These are phyloP conservation scores for Aspergillus neotritici DNA, from an alignment of 2,329 filamentous ascomycete species.

Conservation along the genomic window DNA sequence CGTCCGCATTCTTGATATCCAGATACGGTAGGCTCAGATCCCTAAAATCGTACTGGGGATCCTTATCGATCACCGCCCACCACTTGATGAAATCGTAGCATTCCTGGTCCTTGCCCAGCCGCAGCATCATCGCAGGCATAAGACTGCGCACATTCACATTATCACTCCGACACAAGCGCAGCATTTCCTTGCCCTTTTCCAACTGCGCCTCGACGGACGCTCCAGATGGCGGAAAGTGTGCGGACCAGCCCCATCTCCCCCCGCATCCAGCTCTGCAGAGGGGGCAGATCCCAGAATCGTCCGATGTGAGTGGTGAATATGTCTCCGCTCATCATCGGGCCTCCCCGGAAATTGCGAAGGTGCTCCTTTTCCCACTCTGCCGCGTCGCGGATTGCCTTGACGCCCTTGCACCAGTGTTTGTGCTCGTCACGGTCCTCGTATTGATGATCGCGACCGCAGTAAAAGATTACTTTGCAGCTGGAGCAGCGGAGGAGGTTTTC, in stretches of 20 bases:
- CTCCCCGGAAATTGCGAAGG: slow-evolving; percentile 33
- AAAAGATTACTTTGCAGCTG: slow-evolving; percentile 41
- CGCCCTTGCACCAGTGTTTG: slow-evolving; percentile 19
- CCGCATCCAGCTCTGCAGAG: slow-evolving; percentile 45
- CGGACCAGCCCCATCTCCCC: slow-evolving; percentile 31
- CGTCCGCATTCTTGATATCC: slow-evolving; percentile 36
- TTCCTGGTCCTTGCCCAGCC: slow-evolving; percentile 48
- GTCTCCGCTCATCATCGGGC: slow-evolving; percentile 22
- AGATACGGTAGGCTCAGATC: slow-evolving; percentile 32
- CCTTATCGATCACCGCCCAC: slow-evolving; percentile 30
- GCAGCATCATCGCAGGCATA: slow-evolving; percentile 41
- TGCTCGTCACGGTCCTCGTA: slow-evolving; percentile 32
- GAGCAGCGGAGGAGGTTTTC: slow-evolving; percentile 36
- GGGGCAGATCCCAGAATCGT: slow-evolving; percentile 46
- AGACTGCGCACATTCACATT: slow-evolving; percentile 41
- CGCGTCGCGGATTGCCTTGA: slow-evolving; percentile 18
- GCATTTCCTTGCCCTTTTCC: slow-evolving; percentile 40
- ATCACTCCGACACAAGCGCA: slow-evolving; percentile 43
- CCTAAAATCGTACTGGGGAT: slow-evolving; percentile 32
- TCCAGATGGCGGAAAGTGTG: slow-evolving; percentile 30
- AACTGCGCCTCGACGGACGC: slow-evolving; percentile 35
- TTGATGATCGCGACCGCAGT: slow-evolving; percentile 47
- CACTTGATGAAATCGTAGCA: slow-evolving; percentile 48
- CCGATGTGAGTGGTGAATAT: slow-evolving; percentile 38
- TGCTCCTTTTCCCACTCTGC: slow-evolving; percentile 32